These are phyloP conservation scores for Prunus mume DNA, from an alignment of 306 rosid species.

Conservation along the genomic window DNA sequence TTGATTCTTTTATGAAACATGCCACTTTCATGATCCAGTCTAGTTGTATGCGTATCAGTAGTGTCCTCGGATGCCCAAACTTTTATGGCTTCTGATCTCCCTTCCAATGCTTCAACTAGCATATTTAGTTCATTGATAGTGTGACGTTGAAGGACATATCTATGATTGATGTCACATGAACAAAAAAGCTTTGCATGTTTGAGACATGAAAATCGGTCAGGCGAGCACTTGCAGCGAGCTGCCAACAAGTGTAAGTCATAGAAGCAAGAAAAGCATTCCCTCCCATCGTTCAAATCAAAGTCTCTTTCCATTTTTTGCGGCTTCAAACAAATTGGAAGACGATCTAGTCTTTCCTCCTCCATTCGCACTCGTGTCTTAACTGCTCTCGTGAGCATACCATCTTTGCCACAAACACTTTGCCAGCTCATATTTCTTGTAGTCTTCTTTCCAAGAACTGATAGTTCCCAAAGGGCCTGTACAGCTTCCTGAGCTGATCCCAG, in stretches of 20 bases:
- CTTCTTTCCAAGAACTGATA: conserved; percentile 42
- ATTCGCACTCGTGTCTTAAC: conserved; percentile 58
- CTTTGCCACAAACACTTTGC: conserved; percentile 67
- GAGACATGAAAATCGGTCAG: conserved; percentile 68
- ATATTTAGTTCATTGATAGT: conserved; percentile 46
- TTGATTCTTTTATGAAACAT: conserved; percentile 11
- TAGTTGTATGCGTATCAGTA: conserved; percentile 24
- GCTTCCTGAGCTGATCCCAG: conserved; percentile 74
- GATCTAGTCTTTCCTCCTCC: conserved; percentile 65
- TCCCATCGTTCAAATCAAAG: conserved; percentile 55
- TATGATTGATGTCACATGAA: conserved; percentile 51
- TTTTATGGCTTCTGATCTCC: conserved; percentile 40
- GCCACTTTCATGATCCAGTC: conserved; percentile 32
- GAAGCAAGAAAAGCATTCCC: conserved; percentile 83
- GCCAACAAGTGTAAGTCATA: conserved; percentile 82
- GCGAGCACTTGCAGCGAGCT: conserved; percentile 72
- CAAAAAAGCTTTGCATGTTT: conserved; percentile 61
- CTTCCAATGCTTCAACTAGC: conserved; percentile 69
- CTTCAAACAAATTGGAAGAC: conserved; percentile 56
- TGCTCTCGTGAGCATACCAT: conserved; percentile 67
- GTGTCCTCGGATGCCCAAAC: conserved; percentile 38
- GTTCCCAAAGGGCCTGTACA: conserved; percentile 50
- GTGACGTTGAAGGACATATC: conserved; percentile 56
- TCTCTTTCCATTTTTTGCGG: conserved; percentile 63
- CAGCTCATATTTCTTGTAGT: conserved; percentile 45